Base-by-base conservation (phyloP, 305 asterid species). In the Fraxinus ornus region DNA sequence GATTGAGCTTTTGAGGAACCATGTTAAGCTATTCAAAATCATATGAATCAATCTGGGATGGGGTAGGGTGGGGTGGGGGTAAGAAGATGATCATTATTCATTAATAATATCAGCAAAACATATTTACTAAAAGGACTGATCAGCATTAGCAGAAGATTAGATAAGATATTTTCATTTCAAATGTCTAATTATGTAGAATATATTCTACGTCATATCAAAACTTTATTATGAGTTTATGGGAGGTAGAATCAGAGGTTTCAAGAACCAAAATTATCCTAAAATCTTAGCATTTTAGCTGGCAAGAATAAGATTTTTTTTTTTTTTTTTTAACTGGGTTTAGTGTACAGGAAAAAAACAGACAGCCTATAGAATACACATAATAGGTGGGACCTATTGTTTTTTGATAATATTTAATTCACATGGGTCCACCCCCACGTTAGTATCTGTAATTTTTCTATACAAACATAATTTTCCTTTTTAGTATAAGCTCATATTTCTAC, bases 191-290 rank as follows among this genome's bases (percentile, higher is more conserved):
- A 79, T 52, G 28, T 41, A 66, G 86, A 86, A 80, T 80, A 44
- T 30, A 55, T 78, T 76, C 70, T 80, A 13, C 49, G 81, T 86
- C 88, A 73, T 44, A 47, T 83, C 86, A 73, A 74, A 47, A 33
- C 66, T 73, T 83, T 80, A 64, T 64, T 26, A 64, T 15, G 49
- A 15, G 66, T 33, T 17, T 4, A 77, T 22, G 17, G 33, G 41
- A 60, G 37, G 74, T 55, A 49, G 83, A 83, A 80, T 83, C 73
- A 22, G 41, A 83, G 60, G 71, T 39, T 83, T 64, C 47, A 78
- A 78, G 30, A 71, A 76, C 81, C 35, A 39, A 9, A 85, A 39
- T 32, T 70, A 57, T 49, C 35, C 33, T 15, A 15, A 3, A 32
- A 39, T 74, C 30, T 39, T 8, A 37, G 13, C 4, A 37, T 36